Percentiles rank a stretch among this genome's conserved stretches.
Evolutionary conservation across 2,329 filamentous ascomycete species (phyloP).

Genomic region (Ilyonectria destructans): DNA sequence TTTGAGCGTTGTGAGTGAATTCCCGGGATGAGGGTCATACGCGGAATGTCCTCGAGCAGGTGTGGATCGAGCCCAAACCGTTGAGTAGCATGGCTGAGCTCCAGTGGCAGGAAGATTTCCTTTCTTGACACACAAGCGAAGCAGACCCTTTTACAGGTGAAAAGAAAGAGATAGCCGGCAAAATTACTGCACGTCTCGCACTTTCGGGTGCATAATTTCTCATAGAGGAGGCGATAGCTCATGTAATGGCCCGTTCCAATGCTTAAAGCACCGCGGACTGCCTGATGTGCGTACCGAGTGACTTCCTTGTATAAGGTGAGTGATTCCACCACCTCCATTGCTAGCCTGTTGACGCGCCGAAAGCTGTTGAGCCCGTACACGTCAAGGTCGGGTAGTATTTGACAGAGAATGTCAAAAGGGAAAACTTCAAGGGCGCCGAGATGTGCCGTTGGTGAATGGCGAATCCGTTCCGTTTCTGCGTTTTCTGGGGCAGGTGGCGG

Average conservation of each 20-base stretch:
- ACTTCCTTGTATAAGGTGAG: neutral
- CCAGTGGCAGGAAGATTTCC: neutral
- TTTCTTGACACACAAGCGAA: neutral
- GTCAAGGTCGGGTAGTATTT: neutral
- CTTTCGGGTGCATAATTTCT: neutral
- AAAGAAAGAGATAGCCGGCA: neutral
- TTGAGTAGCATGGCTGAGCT: neutral
- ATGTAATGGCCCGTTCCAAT: neutral
- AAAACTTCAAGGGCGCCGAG: neutral
- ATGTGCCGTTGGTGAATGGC: neutral
- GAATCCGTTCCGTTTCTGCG: neutral
- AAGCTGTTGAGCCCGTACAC: neutral
- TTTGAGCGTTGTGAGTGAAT: neutral
- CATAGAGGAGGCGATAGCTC: neutral
- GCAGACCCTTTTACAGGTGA: constrained; percentile 7
- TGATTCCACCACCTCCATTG: neutral
- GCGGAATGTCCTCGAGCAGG: neutral
- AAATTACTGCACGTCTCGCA: constrained; percentile 24
- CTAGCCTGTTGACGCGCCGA: neutral
- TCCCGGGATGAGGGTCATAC: neutral
- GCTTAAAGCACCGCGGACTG: neutral
- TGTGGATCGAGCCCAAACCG: neutral
- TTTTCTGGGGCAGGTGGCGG: neutral
- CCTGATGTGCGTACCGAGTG: neutral
- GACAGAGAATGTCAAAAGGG: neutral